Evolutionary conservation across 345 rosid genomes (phyloP).

Genomic region (Hevea brasiliensis): DNA sequence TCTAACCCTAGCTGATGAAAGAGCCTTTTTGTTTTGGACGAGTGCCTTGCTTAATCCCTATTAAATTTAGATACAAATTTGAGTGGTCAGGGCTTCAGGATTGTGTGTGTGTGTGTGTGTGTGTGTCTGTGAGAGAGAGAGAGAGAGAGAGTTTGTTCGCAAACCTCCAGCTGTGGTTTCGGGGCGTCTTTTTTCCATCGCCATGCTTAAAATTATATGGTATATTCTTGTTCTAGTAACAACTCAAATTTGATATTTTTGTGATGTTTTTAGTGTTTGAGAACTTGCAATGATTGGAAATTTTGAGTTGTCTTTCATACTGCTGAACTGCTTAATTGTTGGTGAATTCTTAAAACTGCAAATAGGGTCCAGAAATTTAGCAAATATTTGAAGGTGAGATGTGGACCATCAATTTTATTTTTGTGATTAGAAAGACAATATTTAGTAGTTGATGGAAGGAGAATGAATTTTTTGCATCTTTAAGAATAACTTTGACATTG

Average conservation of each 20-base stretch:
- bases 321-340: not conserved
- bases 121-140: not conserved
- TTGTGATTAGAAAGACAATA: not conserved
- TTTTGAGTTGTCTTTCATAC: not conserved
- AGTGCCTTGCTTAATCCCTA: not conserved
- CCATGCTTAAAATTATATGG: not conserved
- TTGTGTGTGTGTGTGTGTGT: not conserved
- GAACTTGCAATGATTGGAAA: not conserved
- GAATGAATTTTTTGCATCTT: constrained; percentile 4
- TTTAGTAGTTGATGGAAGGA: constrained; percentile 1
- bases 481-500: constrained; percentile 2
- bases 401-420: not conserved
- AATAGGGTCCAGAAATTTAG: not conserved
- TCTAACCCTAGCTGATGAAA: not conserved
- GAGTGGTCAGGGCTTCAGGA: not conserved
- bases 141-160: not conserved
- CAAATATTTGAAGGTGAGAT: not conserved
- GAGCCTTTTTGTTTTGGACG: not conserved
- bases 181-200: not conserved
- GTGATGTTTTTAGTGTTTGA: not conserved
- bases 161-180: not conserved
- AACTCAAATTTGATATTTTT: not conserved
- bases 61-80: not conserved
- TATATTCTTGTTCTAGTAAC: not conserved
- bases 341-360: not conserved